Conservation (phyloP, 2,329 filamentous ascomycete species). For the Phaeosphaeriaceae sp. region DNA sequence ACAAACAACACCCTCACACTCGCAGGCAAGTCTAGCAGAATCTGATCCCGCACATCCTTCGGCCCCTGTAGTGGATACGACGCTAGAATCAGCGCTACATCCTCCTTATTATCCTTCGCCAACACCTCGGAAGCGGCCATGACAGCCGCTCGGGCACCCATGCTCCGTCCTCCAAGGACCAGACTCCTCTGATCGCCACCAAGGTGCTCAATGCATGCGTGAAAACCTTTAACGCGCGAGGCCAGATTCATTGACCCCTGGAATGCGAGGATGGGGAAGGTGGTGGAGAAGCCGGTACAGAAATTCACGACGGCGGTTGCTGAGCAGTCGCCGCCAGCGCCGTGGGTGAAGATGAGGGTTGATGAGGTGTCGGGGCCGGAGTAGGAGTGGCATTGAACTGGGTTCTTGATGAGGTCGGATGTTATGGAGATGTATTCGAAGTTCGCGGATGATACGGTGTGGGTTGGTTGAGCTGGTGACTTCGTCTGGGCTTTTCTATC, state of each 20-base stretch:
- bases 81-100: conserved; percentile 43
- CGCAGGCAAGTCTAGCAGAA: conserved; percentile 44
- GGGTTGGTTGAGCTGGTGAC: neutral
- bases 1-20: conserved; percentile 49
- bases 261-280: conserved; percentile 40
- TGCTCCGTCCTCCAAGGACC: conserved; percentile 51
- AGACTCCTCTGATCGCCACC: neutral
- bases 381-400: conserved; percentile 30
- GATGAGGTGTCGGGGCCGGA: neutral
- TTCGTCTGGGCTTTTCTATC: neutral
- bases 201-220: conserved; percentile 41
- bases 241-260: conserved; percentile 52
- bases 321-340: conserved; percentile 52
- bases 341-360: conserved; percentile 53
- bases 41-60: conserved; percentile 46
- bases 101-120: neutral
- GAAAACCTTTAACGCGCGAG: conserved; percentile 47
- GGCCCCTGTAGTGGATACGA: conserved; percentile 51
- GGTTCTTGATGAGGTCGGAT: conserved; percentile 24
- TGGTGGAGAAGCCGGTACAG: conserved; percentile 44
- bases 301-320: conserved; percentile 50
- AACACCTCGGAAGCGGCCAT: conserved; percentile 42
- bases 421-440: conserved; percentile 15
- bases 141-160: conserved; percentile 54
- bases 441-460: neutral